Base-by-base conservation (phyloP, 164 flowering plant genomes). In the Stephania yunnanensis region DNA sequence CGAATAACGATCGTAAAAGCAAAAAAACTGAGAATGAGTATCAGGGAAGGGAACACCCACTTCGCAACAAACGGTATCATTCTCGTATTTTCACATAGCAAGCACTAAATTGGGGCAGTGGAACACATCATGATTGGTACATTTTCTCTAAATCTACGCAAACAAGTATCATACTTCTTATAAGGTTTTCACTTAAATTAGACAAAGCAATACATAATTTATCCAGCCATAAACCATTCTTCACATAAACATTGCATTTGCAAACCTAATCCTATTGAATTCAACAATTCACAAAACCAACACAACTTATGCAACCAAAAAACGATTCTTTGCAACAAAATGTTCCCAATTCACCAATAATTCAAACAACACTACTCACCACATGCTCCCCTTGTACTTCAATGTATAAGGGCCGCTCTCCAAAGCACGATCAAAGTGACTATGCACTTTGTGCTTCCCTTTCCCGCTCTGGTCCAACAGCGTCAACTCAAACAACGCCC, bases 341-440 rank as follows among this genome's bases (percentile, higher is more conserved):
- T 25, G 25, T 25, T 25, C 25, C 25, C 25, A 25, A 25, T 25
- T 25, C 25, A 25, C 71, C 12, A 68, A 68, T 30, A 25, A 68
- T 11, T 25, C 15, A 48, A 75, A 61, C 10, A 17, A 25, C 13
- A 63, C 42, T 20, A 77, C 84, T 46, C 89, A 93, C 98, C 97
- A 92, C 97, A 92, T 92, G 87, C 95, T 91, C 36, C 97, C 97
- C 69, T 87, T 80, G 72, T 91, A 92, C 84, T 92, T 91, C 74
- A 92, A 74, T 4, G 94, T 84, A 76, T 92, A 92, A 1, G 97
- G 97, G 1, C 97, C 97, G 25, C 92, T 85, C 78, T 90, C 95
- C 46, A 91, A 74, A 1, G 91, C 86, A 13, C 97, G 88, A 80
- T 87, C 90, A 65, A 92, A 92, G 80, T 92, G 97, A 52, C 92